Evolutionary conservation across 805 yeast genomes (phyloP).

Genomic region (Kazachstania viticola): DNA sequence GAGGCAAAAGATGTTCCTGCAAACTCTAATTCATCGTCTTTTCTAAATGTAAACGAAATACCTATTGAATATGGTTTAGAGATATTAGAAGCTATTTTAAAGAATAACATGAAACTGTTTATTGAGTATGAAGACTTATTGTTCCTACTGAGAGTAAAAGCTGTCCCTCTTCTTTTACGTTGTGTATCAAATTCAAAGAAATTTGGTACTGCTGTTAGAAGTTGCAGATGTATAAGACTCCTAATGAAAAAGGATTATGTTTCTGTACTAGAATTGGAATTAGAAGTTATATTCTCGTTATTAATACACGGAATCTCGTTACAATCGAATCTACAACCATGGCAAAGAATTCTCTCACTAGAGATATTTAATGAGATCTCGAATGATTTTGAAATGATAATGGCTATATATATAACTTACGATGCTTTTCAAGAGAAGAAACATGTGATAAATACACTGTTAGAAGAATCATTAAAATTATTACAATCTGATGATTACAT

Average conservation of each 20-base stretch:
- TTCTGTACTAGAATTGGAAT: conserved; percentile 53
- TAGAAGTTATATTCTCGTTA: conserved; percentile 69
- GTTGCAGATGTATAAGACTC: conserved; percentile 57
- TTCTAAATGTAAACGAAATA: conserved; percentile 40
- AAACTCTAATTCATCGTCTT: conserved; percentile 15
- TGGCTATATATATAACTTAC: conserved; percentile 45
- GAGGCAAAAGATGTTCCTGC: too few relatives aligned
- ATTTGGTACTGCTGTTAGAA: conserved; percentile 64
- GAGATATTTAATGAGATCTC: conserved; percentile 60
- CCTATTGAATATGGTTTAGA: conserved; percentile 68
- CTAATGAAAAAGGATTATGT: conserved; percentile 50
- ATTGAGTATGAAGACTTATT: conserved; percentile 51
- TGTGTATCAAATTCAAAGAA: conserved; percentile 41
- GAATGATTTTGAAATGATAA: conserved; percentile 41
- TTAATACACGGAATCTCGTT: conserved; percentile 60
- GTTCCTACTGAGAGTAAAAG: conserved; percentile 49
- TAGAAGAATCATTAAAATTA: conserved; percentile 32
- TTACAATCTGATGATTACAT: conserved; percentile 22
- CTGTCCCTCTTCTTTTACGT: conserved; percentile 67
- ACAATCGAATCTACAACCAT: conserved; percentile 42
- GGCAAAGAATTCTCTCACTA: conserved; percentile 67
- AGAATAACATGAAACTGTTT: conserved; percentile 50
- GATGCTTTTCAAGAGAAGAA: conserved; percentile 49
- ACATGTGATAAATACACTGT: conserved; percentile 46
- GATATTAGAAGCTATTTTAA: conserved; percentile 65